Percentiles rank a stretch among this genome's conserved stretches.
These are phyloP conservation scores for Inonotus hispidus DNA, from an alignment of 1,284 basidiomycete species.

Conservation along the genomic window DNA sequence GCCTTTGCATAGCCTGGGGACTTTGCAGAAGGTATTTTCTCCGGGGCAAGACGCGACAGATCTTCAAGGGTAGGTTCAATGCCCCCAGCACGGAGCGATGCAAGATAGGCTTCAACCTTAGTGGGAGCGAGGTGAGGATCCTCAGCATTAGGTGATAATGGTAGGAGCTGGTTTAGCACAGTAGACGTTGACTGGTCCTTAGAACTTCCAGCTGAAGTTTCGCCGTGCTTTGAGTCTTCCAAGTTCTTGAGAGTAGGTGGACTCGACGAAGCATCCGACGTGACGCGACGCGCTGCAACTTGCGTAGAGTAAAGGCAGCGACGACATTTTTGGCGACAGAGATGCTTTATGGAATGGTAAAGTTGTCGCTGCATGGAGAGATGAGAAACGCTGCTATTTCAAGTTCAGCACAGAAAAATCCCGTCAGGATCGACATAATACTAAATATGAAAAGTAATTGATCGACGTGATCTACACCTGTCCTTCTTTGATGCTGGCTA, in stretches of 20 bases:
- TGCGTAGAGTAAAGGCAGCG: slow-evolving; percentile 11
- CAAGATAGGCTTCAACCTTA: slow-evolving; percentile 51
- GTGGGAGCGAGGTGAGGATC: slow-evolving; percentile 31
- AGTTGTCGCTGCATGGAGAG: slow-evolving; percentile 11
- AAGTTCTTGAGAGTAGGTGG: background rate
- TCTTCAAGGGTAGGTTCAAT: slow-evolving; percentile 46
- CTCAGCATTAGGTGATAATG: slow-evolving; percentile 2
- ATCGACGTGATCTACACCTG: background rate
- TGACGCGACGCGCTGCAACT: background rate
- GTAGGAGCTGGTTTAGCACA: background rate
- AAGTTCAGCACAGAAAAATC: background rate
- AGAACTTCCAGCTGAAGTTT: background rate
- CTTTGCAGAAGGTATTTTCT: slow-evolving; percentile 31
- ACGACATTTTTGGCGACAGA: slow-evolving; percentile 14
- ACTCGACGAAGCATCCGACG: slow-evolving; percentile 1
- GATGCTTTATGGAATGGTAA: slow-evolving; percentile 2
- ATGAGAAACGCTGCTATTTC: background rate
- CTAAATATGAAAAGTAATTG: background rate
- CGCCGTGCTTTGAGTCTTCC: background rate
- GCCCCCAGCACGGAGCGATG: slow-evolving; percentile 40
- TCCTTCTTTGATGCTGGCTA: background rate
- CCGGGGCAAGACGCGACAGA: slow-evolving; percentile 47
- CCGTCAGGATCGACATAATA: background rate
- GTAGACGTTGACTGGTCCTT: background rate
- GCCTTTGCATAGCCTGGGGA: slow-evolving; percentile 45